Percentiles rank a stretch among this genome's conserved stretches.
Evolutionary conservation across 2,329 filamentous ascomycete genomes (phyloP).

Genomic region (Fusarium euwallaceae): DNA sequence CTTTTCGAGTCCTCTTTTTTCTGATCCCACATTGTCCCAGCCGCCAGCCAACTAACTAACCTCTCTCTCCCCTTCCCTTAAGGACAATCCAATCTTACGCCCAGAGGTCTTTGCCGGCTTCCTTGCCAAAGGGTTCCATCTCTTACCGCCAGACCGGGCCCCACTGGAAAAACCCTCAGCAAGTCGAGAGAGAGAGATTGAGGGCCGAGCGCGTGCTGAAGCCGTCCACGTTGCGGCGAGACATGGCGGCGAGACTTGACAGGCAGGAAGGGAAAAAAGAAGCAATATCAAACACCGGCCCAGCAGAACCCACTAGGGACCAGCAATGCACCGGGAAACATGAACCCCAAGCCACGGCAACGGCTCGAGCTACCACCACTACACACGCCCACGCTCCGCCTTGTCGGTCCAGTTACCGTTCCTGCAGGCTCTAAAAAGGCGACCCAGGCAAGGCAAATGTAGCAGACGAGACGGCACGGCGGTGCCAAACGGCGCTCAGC

Average conservation of each 20-base stretch:
- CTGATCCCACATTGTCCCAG: constrained; percentile 27
- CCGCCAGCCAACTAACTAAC: constrained; percentile 16
- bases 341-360: constrained; percentile 37
- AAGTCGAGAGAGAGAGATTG: constrained; percentile 30
- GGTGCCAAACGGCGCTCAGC: constrained; percentile 32
- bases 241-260: constrained; percentile 40
- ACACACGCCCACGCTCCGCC: background rate
- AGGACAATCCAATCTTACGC: constrained; percentile 32
- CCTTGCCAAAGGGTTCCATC: constrained; percentile 20
- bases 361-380: constrained; percentile 36
- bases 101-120: constrained; percentile 23
- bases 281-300: constrained; percentile 40
- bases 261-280: constrained; percentile 12
- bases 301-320: constrained; percentile 32
- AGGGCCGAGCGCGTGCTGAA: constrained; percentile 37
- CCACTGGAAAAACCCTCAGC: constrained; percentile 34
- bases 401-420: constrained; percentile 31
- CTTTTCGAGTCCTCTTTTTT: constrained; percentile 28
- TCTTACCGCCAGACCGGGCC: constrained; percentile 29
- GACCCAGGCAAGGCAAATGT: constrained; percentile 19
- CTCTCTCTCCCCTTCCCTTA: constrained; percentile 37
- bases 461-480: constrained; percentile 12
- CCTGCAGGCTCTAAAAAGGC: constrained; percentile 33
- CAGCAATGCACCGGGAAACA: constrained; percentile 25
- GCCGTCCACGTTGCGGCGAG: constrained; percentile 40